These are phyloP conservation scores for Dothideomycetes sp. DNA, from an alignment of 2,329 filamentous ascomycete species.

Conservation along the genomic window DNA sequence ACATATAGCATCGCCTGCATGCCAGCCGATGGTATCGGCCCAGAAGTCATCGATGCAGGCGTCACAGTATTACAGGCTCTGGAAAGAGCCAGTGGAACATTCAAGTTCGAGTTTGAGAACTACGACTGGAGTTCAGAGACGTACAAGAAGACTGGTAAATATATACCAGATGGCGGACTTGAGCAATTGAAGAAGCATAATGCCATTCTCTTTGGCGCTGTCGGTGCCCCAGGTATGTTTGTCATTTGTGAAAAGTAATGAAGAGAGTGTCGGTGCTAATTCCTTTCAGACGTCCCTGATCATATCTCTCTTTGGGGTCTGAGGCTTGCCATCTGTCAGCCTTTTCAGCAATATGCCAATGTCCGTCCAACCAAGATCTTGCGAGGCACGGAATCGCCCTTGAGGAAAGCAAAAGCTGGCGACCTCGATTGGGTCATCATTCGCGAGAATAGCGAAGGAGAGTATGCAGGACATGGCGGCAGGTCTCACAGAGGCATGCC, in stretches of 20 bases:
- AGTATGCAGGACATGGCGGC: slow-evolving; percentile 57
- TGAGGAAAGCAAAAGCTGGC: slow-evolving; percentile 44
- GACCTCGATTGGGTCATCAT: slow-evolving; percentile 60
- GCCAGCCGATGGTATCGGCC: slow-evolving; percentile 61
- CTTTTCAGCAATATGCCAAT: slow-evolving; percentile 50
- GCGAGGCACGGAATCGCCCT: slow-evolving; percentile 49
- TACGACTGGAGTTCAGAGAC: slow-evolving; percentile 60
- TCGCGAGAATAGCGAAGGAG: slow-evolving; percentile 58
- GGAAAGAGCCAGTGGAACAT: slow-evolving; percentile 40
- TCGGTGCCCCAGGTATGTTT: slow-evolving; percentile 47
- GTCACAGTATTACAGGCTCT: slow-evolving; percentile 52
- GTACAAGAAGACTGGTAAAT: slow-evolving; percentile 57
- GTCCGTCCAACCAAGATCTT: slow-evolving; percentile 52
- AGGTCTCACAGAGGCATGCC: slow-evolving; percentile 49
- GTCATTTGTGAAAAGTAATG: neutral
- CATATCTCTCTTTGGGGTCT: slow-evolving; percentile 50
- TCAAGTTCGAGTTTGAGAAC: slow-evolving; percentile 51
- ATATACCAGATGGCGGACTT: slow-evolving; percentile 53
- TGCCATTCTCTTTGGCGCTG: slow-evolving; percentile 60
- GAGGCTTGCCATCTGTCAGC: slow-evolving; percentile 46
- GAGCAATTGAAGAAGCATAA: slow-evolving; percentile 51
- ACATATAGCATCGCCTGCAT: slow-evolving; percentile 55
- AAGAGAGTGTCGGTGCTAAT: neutral
- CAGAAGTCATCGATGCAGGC: slow-evolving; percentile 56
- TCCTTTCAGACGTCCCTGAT: slow-evolving; percentile 46